A percentile compares a stretch with the other conserved stretches of the same genome.
Evolutionary conservation across 306 rosid species (phyloP).

Genomic region (Neltuma alba): DNA sequence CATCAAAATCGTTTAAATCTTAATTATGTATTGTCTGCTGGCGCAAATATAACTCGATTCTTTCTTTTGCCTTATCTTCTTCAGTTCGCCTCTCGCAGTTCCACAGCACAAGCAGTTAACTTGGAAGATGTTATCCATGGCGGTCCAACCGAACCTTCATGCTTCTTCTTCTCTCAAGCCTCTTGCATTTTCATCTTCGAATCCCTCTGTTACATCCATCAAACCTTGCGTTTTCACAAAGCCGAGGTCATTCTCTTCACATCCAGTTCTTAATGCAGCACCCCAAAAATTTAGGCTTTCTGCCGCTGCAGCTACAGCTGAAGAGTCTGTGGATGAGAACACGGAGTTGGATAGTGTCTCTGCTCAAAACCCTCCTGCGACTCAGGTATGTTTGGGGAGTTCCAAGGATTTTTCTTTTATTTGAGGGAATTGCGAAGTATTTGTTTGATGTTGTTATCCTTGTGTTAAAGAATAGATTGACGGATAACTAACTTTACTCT

Average conservation of each 20-base stretch:
- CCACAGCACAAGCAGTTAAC: not conserved
- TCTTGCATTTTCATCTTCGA: conserved; percentile 34
- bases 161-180: conserved; percentile 41
- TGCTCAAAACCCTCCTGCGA: conserved; percentile 30
- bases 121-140: conserved; percentile 44
- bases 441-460: not conserved
- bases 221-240: conserved; percentile 35
- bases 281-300: conserved; percentile 35
- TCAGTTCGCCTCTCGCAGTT: not conserved
- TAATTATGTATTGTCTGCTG: not conserved
- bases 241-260: conserved; percentile 30
- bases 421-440: not conserved
- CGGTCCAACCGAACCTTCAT: conserved; percentile 48
- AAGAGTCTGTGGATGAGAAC: conserved; percentile 43
- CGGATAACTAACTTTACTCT: not conserved
- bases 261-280: not conserved
- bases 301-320: conserved; percentile 39
- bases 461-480: not conserved
- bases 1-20: no score
- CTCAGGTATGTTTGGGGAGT: conserved; percentile 47
- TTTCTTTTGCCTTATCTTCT: not conserved
- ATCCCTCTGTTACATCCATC: conserved; percentile 20
- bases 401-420: not conserved
- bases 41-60: not conserved
- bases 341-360: conserved; percentile 27